These are phyloP conservation scores for Metarhizium robertsii DNA, from an alignment of 2,329 filamentous ascomycete species.

Conservation along the genomic window DNA sequence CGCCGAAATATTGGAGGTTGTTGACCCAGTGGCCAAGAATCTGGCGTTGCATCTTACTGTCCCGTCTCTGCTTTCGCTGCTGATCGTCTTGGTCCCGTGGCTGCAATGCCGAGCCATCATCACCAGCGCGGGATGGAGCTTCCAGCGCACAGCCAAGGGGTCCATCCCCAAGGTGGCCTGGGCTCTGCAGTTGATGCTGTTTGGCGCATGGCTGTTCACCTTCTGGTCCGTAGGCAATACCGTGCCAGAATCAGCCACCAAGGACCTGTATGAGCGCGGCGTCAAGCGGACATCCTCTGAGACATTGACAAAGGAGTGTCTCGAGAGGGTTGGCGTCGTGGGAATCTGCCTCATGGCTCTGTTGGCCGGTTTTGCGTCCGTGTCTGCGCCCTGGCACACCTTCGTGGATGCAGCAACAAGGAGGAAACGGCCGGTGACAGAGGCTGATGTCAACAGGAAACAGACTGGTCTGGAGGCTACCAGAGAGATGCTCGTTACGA, in stretches of 20 bases:
- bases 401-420: constrained; percentile 53
- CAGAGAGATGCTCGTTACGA: constrained; percentile 67
- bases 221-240: constrained; percentile 71
- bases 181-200: constrained; percentile 52
- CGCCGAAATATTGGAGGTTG: constrained; percentile 70
- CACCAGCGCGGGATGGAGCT: constrained; percentile 49
- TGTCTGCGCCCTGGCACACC: constrained; percentile 78
- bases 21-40: constrained; percentile 57
- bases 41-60: constrained; percentile 62
- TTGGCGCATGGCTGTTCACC: constrained; percentile 57
- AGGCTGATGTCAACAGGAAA: constrained; percentile 67
- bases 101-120: constrained; percentile 65
- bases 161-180: constrained; percentile 51
- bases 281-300: constrained; percentile 22
- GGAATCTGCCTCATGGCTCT: constrained; percentile 81
- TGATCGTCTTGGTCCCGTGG: constrained; percentile 68
- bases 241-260: constrained; percentile 31
- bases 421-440: constrained; percentile 51
- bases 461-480: constrained; percentile 71
- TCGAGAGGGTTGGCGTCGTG: constrained; percentile 70
- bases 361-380: constrained; percentile 82
- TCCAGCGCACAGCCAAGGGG: constrained; percentile 47
- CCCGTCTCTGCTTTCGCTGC: constrained; percentile 58
- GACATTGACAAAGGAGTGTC: constrained; percentile 41
- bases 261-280: constrained; percentile 3